Evolutionary conservation across 2,329 filamentous ascomycete genomes (phyloP).

Genomic region (Ampelomyces quisqualis): DNA sequence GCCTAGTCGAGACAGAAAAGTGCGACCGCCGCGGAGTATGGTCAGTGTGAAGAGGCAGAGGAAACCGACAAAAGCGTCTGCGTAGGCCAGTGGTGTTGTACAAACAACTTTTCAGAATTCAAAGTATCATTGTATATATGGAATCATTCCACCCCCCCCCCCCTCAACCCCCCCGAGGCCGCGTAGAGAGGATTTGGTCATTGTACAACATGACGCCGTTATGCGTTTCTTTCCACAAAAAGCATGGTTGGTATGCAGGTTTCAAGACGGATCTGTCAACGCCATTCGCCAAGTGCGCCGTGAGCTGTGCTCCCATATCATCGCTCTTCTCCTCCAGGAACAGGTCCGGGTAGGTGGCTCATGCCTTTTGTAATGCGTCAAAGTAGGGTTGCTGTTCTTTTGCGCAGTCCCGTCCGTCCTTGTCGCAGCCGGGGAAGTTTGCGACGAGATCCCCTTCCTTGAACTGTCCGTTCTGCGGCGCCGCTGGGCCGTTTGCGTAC

Average conservation of each 20-base stretch:
- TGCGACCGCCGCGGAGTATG: slow-evolving; percentile 69
- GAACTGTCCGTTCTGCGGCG: slow-evolving; percentile 58
- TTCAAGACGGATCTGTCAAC: not conserved
- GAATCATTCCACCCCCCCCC: too few relatives aligned
- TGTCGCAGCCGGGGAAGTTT: slow-evolving; percentile 71
- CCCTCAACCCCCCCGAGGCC: too few relatives aligned
- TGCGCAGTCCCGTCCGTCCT: slow-evolving; percentile 63
- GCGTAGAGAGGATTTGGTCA: too few relatives aligned
- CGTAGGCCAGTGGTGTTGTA: not conserved
- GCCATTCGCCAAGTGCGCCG: slow-evolving; percentile 2
- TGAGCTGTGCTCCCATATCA: not conserved
- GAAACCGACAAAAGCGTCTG: slow-evolving; percentile 13
- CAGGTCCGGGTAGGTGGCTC: slow-evolving; percentile 5
- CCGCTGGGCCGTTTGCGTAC: slow-evolving; percentile 57
- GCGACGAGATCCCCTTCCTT: slow-evolving; percentile 83
- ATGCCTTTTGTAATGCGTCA: slow-evolving; percentile 31
- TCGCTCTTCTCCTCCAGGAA: not conserved
- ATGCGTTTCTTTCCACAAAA: slow-evolving; percentile 1
- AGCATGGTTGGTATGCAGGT: too few relatives aligned
- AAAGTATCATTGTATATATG: not conserved
- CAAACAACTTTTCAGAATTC: not conserved
- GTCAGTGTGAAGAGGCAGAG: slow-evolving; percentile 49
- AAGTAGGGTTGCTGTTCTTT: slow-evolving; percentile 64
- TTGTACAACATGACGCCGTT: slow-evolving; percentile 7
- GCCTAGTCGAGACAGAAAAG: slow-evolving; percentile 52